A percentile compares a stretch with the other conserved stretches of the same genome.
phyloP scores from a whole-genome alignment of 1,139 yeast genomes.

The Geotrichum siamense region DNA sequence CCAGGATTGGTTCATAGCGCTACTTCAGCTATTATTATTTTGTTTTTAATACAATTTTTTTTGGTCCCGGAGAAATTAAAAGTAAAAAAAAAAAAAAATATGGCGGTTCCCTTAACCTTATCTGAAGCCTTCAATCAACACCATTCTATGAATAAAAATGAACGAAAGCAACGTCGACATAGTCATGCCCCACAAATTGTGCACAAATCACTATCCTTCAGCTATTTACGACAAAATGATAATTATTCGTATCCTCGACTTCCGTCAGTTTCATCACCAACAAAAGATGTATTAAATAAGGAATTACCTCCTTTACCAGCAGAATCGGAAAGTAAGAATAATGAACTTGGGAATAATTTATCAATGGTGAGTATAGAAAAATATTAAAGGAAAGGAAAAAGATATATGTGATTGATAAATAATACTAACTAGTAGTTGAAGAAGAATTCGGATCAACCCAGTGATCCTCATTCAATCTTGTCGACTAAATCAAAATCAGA shows the following conservation, averaged over 20 bases:
- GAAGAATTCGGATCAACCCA: too few species aligned
- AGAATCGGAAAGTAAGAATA: too few species aligned
- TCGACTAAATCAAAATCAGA: not conserved
- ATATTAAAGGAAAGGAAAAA: too few species aligned
- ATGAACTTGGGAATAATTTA: not conserved
- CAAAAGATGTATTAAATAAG: not conserved
- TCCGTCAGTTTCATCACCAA: not conserved
- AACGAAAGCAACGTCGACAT: not conserved
- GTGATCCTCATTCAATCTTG: not conserved
- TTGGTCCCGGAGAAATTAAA: too few species aligned
- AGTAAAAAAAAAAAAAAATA: too few species aligned
- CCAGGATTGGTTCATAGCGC: too few species aligned
- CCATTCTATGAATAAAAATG: constrained; percentile 3
- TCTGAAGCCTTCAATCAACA: constrained; percentile 9
- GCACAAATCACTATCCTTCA: not conserved
- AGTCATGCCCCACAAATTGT: not conserved
- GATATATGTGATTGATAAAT: too few species aligned
- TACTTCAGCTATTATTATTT: too few species aligned
- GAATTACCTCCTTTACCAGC: constrained; percentile 4
- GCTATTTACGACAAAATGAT: not conserved
- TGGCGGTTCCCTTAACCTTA: constrained; percentile 4
- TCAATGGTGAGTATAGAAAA: not conserved
- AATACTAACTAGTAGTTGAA: too few species aligned
- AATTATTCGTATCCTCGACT: not conserved
- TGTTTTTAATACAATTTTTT: too few species aligned